Evolutionary conservation across 1,284 basidiomycete genomes (phyloP), one percentile per base, ranked within the genome.

Genomic region (Cutaneotrichosporon dermatis): DNA sequence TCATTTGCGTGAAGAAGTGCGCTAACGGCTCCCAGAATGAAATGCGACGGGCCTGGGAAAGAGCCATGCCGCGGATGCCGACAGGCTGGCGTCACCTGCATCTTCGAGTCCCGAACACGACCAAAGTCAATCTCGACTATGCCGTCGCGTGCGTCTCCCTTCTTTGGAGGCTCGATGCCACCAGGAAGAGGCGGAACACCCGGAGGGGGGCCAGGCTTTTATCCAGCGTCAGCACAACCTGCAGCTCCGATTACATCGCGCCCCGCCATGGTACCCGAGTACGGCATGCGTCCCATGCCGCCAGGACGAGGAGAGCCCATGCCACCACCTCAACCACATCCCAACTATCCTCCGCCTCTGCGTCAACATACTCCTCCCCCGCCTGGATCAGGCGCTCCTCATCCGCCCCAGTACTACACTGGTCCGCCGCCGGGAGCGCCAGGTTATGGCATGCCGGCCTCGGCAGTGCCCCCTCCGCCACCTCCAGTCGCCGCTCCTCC

Each of bases 51-150:
- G 41, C 75, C 75, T 10, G 65, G 67, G 34, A 62, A 65, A 36
- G 68, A 69, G 12, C 75, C 75, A 1, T 76, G 75, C 61, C 63
- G 74, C 48, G 75, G 75, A n/a, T 76, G 75, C 62, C 60, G 71
- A 45, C 68, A 71, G 61, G 70, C 74, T 35, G 69, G 69, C n/a
- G 68, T 69, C 45, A 69, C 66, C 35, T 76, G 75, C 58, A 63
- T 75, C 40, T 76, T 76, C 46, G 75, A 75, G 59, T 66, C 73
- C 33, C 68, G 74, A 10, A 64, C 70, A 9, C 63, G 75, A 37
- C 75, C 75, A 10, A 76, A 76, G 65, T 76, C 70, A 4, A 69
- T 70, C 42, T 70, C 68, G 37, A 60, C 63, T 6, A 25, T 69
- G 33, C 73, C 75, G 34, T 63, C 70, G 15, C 72, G 73, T 12